Evolutionary conservation across 148 eudicot species (phyloP), one percentile per base, ranked within the genome.

Genomic region (Cornus controversa): DNA sequence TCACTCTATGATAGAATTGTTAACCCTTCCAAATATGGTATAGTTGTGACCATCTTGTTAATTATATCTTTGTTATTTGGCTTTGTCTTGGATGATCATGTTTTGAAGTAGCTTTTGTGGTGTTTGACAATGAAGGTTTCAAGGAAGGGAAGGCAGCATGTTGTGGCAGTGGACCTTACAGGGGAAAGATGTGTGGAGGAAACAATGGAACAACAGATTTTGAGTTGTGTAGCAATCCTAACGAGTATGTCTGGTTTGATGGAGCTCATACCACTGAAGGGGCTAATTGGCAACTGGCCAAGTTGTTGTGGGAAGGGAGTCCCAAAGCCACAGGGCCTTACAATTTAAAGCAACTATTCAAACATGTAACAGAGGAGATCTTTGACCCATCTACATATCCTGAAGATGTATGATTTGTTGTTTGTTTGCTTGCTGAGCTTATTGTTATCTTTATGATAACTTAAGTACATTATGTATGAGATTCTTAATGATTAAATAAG

Each of bases 161-260:
- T 24, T 87, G 89, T 58, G 89, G 89, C 26, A 84, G 83, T 36
- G 87, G 89, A 25, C 23, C 67, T 4, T 84, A 71, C 70, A 78
- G 70, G 70, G 8, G n/a, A 31, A 31, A 50, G 57, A 15, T 13
- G 1, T 50, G 42, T 67, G 42, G 42, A 34, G 31, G 70, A 50
- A 50, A 50, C 20, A 50, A 50, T 16, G 70, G 70, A 22, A 15
- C 70, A 67, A 5, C 9, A 16, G 20, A 6, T 3, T 67, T 15
- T 31, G 70, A 67, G 42, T 15, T 67, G 7, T 67, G 70, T 18
- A 16, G 23, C 31, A 31, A 67, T 10, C 70, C 70, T 29, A 13
- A 1, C 6, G 70, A 67, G 42, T 67, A 67, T 67, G 70, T 67
- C 5, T 67, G 70, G 70, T 67, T 29, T 15, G 70, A 67, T 16